A percentile compares a stretch with the other conserved stretches of the same genome.
Conservation (phyloP, 345 rosid species). For the Populus alba region DNA sequence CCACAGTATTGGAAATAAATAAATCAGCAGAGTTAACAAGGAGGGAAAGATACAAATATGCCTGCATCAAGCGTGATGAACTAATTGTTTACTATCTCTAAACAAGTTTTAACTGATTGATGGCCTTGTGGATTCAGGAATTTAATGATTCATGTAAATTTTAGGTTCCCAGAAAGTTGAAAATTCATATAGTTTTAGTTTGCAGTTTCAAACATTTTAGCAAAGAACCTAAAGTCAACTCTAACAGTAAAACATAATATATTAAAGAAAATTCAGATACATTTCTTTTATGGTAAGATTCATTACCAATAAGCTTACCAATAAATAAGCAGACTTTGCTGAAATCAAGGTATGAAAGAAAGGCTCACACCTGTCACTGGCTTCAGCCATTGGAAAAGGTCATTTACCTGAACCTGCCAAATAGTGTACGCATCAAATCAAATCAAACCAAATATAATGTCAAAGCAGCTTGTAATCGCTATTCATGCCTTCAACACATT, state of each 20-base stretch:
- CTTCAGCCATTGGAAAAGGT: background rate
- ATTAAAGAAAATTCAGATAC: background rate
- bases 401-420: background rate
- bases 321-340: background rate
- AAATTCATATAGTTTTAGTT: background rate
- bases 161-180: background rate
- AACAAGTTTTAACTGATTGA: background rate
- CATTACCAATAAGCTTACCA: background rate
- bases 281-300: background rate
- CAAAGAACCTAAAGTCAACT: background rate
- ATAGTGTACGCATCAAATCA: background rate
- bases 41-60: background rate
- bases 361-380: background rate
- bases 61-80: background rate
- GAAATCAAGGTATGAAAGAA: background rate
- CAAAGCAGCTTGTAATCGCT: background rate
- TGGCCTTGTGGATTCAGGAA: background rate
- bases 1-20: background rate
- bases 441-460: too few species aligned
- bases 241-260: background rate
- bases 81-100: background rate
- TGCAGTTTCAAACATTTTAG: background rate
- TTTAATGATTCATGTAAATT: background rate
- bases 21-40: background rate
- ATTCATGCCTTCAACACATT: background rate